Evolutionary conservation across 768 basidiomycete genomes (phyloP).

Genomic region (Russula virescens): DNA sequence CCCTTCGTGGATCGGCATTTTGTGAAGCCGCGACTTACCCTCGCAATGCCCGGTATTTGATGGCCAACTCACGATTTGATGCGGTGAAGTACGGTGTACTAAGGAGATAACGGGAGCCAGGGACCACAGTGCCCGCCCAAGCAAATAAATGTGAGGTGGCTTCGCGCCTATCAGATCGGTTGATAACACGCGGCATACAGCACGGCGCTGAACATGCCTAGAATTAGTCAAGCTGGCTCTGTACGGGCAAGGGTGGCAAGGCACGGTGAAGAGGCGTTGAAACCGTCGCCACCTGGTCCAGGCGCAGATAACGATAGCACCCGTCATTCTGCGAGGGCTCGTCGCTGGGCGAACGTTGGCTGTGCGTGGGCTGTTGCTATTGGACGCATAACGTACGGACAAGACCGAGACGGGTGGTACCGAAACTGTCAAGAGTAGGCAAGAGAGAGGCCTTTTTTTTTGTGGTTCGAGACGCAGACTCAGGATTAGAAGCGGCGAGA

Average conservation of each 20-base stretch:
- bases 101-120: neutral
- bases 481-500: conserved; percentile 1
- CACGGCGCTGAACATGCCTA: no score
- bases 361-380: conserved; percentile 1
- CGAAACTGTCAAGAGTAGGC: neutral
- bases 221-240: no score
- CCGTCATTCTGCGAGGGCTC: neutral
- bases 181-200: neutral
- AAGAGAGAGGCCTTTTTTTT: neutral
- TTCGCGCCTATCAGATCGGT: neutral
- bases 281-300: neutral
- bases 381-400: neutral
- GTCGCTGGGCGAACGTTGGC: neutral
- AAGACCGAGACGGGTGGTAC: neutral
- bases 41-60: neutral
- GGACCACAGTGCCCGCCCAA: neutral
- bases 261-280: no score
- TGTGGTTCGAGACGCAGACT: neutral
- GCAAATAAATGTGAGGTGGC: neutral
- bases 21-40: no score
- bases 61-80: neutral
- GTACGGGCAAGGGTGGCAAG: no score
- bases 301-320: neutral
- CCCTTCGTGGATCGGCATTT: no score
- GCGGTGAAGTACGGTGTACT: neutral